Evolutionary conservation across 306 rosid species (phyloP).

Genomic region (Cucumis hystrix): DNA sequence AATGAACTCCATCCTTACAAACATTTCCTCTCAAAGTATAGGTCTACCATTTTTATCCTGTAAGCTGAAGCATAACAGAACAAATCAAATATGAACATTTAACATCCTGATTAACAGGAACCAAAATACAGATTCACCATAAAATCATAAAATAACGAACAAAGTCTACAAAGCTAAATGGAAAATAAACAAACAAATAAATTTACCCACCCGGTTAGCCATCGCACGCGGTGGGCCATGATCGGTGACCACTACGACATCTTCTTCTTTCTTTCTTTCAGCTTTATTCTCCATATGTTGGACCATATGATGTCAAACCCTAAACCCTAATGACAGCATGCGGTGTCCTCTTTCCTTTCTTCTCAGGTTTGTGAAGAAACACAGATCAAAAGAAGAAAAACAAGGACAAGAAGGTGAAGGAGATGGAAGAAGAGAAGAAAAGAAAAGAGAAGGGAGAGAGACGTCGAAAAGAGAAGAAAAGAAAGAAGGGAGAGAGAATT

Average conservation of each 20-base stretch:
- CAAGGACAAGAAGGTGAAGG: no score
- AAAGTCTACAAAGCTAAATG: neutral
- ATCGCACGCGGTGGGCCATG: slow-evolving; percentile 9
- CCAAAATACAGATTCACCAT: neutral
- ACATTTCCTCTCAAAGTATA: neutral
- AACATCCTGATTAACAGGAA: neutral
- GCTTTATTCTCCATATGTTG: neutral
- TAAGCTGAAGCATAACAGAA: no score
- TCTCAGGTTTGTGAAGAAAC: no score
- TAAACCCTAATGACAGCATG: no score
- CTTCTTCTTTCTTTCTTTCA: neutral
- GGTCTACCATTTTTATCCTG: neutral
- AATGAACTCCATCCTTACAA: neutral
- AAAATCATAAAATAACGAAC: neutral
- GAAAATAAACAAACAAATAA: neutral
- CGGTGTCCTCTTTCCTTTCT: no score
- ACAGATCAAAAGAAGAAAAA: no score
- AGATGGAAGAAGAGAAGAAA: no score
- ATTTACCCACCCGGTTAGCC: neutral
- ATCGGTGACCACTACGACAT: slow-evolving; percentile 5
- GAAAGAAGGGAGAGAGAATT: no score
- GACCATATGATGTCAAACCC: no score
- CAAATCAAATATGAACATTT: neutral
- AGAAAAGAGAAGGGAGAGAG: no score
- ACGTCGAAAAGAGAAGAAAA: no score